Evolutionary conservation across 768 basidiomycete species (phyloP).

Genomic region (Candolleomyces aberdarensis): DNA sequence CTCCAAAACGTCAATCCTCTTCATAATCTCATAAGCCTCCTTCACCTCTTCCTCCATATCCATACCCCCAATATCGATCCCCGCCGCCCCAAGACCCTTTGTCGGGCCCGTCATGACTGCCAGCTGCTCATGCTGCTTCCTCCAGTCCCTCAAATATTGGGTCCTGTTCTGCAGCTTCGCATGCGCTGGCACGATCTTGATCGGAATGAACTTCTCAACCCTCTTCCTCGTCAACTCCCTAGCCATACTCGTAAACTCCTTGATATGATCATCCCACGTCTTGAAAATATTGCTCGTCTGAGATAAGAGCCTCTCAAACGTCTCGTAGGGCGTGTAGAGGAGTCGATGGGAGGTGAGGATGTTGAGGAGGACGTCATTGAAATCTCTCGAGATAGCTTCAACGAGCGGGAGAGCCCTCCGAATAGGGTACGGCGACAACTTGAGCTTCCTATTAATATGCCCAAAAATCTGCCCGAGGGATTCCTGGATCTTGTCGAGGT

Average conservation of each 20-base stretch:
- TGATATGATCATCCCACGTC: constrained; percentile 87
- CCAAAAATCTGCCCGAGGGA: constrained; percentile 83
- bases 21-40: constrained; percentile 95
- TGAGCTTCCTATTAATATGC: constrained; percentile 94
- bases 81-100: constrained; percentile 72
- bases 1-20: constrained; percentile 94
- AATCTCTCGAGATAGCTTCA: constrained; percentile 96
- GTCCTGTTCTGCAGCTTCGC: constrained; percentile 87
- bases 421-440: constrained; percentile 94
- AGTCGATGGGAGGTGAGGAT: constrained; percentile 90
- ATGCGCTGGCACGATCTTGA: constrained; percentile 91
- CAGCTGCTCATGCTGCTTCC: constrained; percentile 96
- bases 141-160: constrained; percentile 85
- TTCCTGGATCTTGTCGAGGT: constrained; percentile 93
- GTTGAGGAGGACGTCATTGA: constrained; percentile 90
- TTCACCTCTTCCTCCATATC: constrained; percentile 99
- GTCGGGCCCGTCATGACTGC: constrained; percentile 97
- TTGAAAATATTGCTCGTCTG: constrained; percentile 77
- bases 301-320: constrained; percentile 82
- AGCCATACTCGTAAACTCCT: constrained; percentile 90
- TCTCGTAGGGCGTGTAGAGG: constrained; percentile 91
- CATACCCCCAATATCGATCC: constrained; percentile 81
- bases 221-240: constrained; percentile 91
- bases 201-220: constrained; percentile 91
- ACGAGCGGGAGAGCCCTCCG: constrained; percentile 94